Evolutionary conservation across 148 eudicot genomes (phyloP), one percentile per base, ranked within the genome.

Genomic region (Diospyros lotus): DNA sequence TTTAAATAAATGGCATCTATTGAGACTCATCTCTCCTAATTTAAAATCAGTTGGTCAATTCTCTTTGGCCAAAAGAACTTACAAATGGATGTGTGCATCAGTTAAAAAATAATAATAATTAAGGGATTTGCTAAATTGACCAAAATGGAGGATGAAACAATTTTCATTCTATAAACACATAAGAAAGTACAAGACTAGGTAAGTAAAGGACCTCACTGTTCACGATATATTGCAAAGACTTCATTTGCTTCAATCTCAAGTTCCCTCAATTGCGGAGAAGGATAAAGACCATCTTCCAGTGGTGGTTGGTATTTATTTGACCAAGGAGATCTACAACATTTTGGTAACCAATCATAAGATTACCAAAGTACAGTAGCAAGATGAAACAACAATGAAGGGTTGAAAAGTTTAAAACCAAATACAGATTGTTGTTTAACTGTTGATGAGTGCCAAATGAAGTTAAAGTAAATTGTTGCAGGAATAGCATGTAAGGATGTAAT

Each of bases 171-270:
- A 28, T 28, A 28, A 61, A 46, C 13, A 55, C 45, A 40, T 38
- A 42, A 73, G 56, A 58, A 74, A 73, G 48, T 42, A 68, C 66
- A 83, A 46, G 75, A 87, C 79, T 85, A 89, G 88, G 86, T 80
- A 90, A 92, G 96, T 90, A 87, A 87, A 89, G 97, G 87, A 92
- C 97, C 93, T 95, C 97, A 95, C 98, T 95, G 98, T 93, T 95
- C 98, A 95, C 98, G 89, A 88, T 95, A 95, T 68, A 92, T 78
- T 53, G 98, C 81, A 78, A 95, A 95, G 69, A 95, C 88, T 44
- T 95, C 98, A 84, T 95, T 95, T 81, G 98, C 98, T 88, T 95
- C 98, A 73, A 86, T 84, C 83, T 95, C 98, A 77, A 95, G 98
- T 80, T 95, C 88, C 83, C 98, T 90, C 83, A 95, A 73, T 79